Percentiles rank a stretch among this genome's conserved stretches.
These are phyloP conservation scores for Beauveria sp. DNA, from an alignment of 2,329 filamentous ascomycete genomes.

Conservation along the genomic window DNA sequence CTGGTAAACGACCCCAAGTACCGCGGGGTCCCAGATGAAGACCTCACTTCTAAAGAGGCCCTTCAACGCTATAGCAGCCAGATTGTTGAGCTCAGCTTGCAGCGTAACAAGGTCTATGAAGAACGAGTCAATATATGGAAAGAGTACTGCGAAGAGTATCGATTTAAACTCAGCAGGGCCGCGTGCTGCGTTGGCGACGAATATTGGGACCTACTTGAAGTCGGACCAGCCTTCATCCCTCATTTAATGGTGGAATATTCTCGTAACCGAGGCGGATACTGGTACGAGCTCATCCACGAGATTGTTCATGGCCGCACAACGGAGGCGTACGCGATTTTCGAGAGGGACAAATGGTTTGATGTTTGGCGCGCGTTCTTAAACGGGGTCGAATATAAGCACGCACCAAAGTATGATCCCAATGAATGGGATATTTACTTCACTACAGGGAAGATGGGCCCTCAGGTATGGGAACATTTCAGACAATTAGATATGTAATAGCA, in stretches of 20 bases:
- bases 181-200: background rate
- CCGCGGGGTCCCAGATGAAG: background rate
- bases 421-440: conserved; percentile 8
- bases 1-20: background rate
- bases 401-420: conserved; percentile 9
- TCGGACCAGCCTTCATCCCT: conserved; percentile 6
- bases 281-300: conserved; percentile 12
- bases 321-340: conserved; percentile 1
- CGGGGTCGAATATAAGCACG: background rate
- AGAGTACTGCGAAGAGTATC: background rate
- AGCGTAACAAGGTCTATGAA: conserved; percentile 1
- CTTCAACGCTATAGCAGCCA: background rate
- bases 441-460: background rate
- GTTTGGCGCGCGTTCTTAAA: conserved; percentile 6
- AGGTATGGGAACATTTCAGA: background rate
- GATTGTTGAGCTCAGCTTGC: conserved; percentile 1
- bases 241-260: conserved; percentile 11
- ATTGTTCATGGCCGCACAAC: conserved; percentile 10
- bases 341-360: background rate
- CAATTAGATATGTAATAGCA: background rate
- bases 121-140: background rate
- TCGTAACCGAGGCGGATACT: conserved; percentile 7
- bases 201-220: conserved; percentile 9
- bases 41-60: conserved; percentile 2
- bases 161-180: background rate